phyloP scores from a whole-genome alignment of 2,329 filamentous ascomycete genomes.

The Diaporthe australafricana region DNA sequence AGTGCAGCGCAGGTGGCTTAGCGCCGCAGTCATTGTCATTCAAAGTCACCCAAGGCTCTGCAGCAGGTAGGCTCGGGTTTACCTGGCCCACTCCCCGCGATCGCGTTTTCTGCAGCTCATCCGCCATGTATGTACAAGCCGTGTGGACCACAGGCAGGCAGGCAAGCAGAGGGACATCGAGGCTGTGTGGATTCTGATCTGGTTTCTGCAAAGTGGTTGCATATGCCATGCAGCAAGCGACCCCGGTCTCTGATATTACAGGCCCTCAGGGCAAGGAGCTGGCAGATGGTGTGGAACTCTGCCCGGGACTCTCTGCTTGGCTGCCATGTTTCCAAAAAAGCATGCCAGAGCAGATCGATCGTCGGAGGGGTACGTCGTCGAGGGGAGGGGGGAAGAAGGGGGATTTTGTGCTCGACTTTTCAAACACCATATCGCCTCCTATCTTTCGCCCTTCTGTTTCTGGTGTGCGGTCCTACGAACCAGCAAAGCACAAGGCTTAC shows the following conservation, averaged over 20 bases:
- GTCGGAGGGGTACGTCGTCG: background rate
- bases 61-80: background rate
- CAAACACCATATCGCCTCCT: background rate
- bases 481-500: background rate
- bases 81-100: background rate
- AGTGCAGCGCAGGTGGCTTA: background rate
- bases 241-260: conserved; percentile 13
- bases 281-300: conserved; percentile 16
- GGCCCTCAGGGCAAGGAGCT: conserved; percentile 7
- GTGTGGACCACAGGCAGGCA: background rate
- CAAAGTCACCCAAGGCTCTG: conserved; percentile 1
- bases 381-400: background rate
- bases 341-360: conserved; percentile 22
- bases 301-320: background rate
- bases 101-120: background rate
- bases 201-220: conserved; percentile 32
- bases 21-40: background rate
- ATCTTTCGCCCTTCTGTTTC: background rate
- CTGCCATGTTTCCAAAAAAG: conserved; percentile 29
- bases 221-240: conserved; percentile 16
- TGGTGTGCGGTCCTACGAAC: background rate
- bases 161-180: background rate
- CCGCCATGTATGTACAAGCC: too few relatives aligned
- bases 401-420: background rate
- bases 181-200: conserved; percentile 22